Evolutionary conservation across 2,329 filamentous ascomycete species (phyloP).

Genomic region (Botrytis galanthina): DNA sequence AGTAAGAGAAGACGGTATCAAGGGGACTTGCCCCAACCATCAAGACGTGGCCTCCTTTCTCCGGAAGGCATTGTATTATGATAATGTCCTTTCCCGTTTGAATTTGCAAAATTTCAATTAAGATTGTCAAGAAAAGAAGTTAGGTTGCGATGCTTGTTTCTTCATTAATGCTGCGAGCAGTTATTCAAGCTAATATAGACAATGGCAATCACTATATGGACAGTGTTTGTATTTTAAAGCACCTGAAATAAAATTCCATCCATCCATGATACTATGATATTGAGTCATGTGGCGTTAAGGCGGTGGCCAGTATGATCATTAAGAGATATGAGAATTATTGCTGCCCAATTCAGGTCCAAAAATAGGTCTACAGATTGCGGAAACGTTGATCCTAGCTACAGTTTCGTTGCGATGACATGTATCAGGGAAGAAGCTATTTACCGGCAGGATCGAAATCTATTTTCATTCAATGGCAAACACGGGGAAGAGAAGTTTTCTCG

Average conservation of each 20-base stretch:
- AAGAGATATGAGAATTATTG: not conserved
- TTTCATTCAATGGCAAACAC: not conserved
- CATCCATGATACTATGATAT: not conserved
- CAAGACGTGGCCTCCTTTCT: not conserved
- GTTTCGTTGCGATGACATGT: not conserved
- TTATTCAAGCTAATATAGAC: not conserved
- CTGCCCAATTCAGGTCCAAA: not conserved
- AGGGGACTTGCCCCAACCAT: not conserved
- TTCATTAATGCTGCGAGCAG: not conserved
- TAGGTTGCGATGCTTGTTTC: not conserved
- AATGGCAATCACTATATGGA: not conserved
- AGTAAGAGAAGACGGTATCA: no score
- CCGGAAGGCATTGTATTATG: not conserved
- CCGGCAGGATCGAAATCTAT: not conserved
- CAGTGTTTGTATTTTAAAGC: not conserved
- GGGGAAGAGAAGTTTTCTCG: not conserved
- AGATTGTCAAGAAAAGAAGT: not conserved
- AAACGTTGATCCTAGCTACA: not conserved
- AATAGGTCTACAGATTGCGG: not conserved
- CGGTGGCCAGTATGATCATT: not conserved
- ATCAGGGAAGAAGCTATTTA: not conserved
- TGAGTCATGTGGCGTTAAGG: constrained; percentile 5
- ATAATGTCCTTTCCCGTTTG: no score
- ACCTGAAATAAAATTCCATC: not conserved
- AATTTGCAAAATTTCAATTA: not conserved